These are phyloP conservation scores for Pinus tabuliformis DNA, from an alignment of 75 land plant genomes.

Conservation along the genomic window DNA sequence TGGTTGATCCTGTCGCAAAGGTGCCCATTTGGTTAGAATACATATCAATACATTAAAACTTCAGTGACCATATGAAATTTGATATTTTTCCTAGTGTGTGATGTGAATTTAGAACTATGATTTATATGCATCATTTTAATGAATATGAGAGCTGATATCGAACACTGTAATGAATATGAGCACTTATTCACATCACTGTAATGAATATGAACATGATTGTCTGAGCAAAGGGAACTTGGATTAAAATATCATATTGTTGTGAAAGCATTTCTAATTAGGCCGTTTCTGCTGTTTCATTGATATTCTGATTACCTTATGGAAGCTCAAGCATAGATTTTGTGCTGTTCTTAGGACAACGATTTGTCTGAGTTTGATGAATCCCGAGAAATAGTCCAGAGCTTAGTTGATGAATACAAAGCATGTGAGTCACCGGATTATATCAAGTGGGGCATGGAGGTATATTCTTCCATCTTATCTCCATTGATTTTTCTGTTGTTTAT, in stretches of 20 bases:
- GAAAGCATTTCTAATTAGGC: not conserved
- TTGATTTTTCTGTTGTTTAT: not conserved
- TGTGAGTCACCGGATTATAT: slow-evolving; percentile 99
- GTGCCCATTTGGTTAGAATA: too few relatives aligned
- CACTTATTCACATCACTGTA: too few relatives aligned
- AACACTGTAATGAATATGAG: too few relatives aligned
- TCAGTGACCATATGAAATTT: not conserved
- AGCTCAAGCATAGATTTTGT: not conserved
- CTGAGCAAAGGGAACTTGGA: not conserved
- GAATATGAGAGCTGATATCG: not conserved
- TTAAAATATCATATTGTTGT: not conserved
- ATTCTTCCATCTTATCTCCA: not conserved
- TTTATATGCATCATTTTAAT: not conserved
- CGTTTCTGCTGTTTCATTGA: slow-evolving; percentile 75
- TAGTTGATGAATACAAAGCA: slow-evolving; percentile 99
- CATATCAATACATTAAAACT: too few relatives aligned
- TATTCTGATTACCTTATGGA: too few relatives aligned
- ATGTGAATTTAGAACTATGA: not conserved
- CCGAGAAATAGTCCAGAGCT: slow-evolving; percentile 95
- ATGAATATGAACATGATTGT: not conserved
- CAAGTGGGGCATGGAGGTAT: slow-evolving; percentile 99
- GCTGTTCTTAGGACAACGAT: slow-evolving; percentile 82
- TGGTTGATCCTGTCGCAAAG: too few relatives aligned
- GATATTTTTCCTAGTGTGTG: not conserved
- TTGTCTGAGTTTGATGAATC: slow-evolving; percentile 99